Conservation (phyloP, 108 stramenopile species). For the Cyclotella cryptica region DNA sequence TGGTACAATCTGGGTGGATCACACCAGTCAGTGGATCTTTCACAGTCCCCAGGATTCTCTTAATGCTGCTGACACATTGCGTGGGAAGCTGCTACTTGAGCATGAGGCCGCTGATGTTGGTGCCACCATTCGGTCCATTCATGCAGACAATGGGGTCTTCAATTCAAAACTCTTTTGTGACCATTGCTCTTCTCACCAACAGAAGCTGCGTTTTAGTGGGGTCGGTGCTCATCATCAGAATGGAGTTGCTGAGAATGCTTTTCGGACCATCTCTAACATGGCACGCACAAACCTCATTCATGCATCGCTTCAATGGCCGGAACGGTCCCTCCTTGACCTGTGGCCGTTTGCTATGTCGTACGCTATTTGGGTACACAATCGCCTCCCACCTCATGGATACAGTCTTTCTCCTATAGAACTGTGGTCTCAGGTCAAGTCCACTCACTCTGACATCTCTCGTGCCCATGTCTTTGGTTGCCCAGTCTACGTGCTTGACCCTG, state of each 20-base stretch:
- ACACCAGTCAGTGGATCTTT: not conserved
- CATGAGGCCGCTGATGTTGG: not conserved
- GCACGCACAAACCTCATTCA: constrained; percentile 55
- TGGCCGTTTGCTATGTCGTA: constrained; percentile 60
- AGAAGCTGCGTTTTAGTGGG: constrained; percentile 23
- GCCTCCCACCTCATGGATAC: constrained; percentile 34
- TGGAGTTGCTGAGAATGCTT: constrained; percentile 47
- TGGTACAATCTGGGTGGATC: not conserved
- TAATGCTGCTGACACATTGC: constrained; percentile 42
- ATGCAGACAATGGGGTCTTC: constrained; percentile 29
- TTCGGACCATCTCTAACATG: constrained; percentile 7
- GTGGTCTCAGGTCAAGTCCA: not conserved
- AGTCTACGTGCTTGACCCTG: constrained; percentile 62
- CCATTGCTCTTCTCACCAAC: constrained; percentile 6
- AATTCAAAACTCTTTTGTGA: not conserved
- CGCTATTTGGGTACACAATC: constrained; percentile 28
- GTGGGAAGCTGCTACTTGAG: constrained; percentile 26
- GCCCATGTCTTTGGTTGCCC: constrained; percentile 63
- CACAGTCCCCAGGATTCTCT: not conserved
- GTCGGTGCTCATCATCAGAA: constrained; percentile 57
- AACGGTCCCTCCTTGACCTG: constrained; percentile 15
- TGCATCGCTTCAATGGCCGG: constrained; percentile 49
- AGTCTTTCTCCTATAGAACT: constrained; percentile 40
- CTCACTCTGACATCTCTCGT: constrained; percentile 24
- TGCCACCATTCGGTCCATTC: constrained; percentile 5